Percentiles rank a stretch among this genome's conserved stretches.
Conservation (phyloP, 208 protist species). For the Leptomonas seymouri region DNA sequence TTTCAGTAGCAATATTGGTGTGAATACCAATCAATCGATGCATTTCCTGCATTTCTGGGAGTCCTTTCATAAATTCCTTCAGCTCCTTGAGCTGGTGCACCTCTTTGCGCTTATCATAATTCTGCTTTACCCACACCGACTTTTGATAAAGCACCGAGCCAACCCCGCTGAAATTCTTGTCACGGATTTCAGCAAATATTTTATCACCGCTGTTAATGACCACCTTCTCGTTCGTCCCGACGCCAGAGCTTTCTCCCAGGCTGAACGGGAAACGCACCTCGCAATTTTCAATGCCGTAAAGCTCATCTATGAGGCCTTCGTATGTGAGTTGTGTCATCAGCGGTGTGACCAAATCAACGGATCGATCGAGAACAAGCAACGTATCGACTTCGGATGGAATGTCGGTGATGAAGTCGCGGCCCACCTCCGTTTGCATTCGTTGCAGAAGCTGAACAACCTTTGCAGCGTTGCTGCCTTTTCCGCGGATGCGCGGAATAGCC, state of each 20-base stretch:
- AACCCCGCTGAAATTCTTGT: constrained; percentile 77
- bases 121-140: constrained; percentile 85
- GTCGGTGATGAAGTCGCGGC: constrained; percentile 51
- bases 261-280: constrained; percentile 71
- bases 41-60: constrained; percentile 88
- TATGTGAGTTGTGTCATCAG: constrained; percentile 91
- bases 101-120: constrained; percentile 84
- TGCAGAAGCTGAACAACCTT: constrained; percentile 71
- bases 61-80: constrained; percentile 87
- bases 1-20: constrained; percentile 76
- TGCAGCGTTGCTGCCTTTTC: constrained; percentile 58
- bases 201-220: constrained; percentile 59
- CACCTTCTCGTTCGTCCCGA: constrained; percentile 30
- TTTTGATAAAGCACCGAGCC: constrained; percentile 82
- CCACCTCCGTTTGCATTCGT: constrained; percentile 75
- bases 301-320: constrained; percentile 89
- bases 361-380: constrained; percentile 83
- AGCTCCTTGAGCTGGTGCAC: constrained; percentile 87
- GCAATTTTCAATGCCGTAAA: constrained; percentile 70
- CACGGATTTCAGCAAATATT: constrained; percentile 83
- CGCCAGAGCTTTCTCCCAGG: constrained; percentile 52
- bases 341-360: constrained; percentile 82
- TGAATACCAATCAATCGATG: constrained; percentile 83
- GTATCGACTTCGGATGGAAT: constrained; percentile 64
- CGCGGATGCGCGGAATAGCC: constrained; percentile 54